Conservation (phyloP, 176 grass and related monocot genomes). For the Saccharum spontaneum region DNA sequence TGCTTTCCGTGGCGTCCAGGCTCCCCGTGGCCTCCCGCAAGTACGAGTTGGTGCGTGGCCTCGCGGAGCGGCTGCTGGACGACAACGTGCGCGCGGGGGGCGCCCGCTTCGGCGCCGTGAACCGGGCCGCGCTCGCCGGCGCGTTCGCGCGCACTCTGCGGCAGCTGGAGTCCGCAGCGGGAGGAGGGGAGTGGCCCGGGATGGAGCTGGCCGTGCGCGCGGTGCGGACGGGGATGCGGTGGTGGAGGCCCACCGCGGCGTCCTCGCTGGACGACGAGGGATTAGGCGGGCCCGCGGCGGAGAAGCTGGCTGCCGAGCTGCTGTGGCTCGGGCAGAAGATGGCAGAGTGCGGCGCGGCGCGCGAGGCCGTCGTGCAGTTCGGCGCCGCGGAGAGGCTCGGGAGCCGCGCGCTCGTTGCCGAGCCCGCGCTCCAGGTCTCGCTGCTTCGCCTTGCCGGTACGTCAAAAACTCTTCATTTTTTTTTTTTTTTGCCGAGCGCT, state of each 20-base stretch:
- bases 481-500: neutral
- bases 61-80: conserved; percentile 82
- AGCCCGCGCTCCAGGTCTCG: conserved; percentile 71
- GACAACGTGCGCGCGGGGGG: conserved; percentile 41
- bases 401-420: conserved; percentile 43
- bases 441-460: conserved; percentile 68
- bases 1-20: conserved; percentile 57
- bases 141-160: conserved; percentile 60
- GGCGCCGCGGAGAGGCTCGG: conserved; percentile 51
- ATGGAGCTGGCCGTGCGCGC: conserved; percentile 45
- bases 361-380: conserved; percentile 57
- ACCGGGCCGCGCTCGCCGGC: conserved; percentile 39
- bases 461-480: neutral
- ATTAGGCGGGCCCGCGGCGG: conserved; percentile 41
- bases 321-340: conserved; percentile 88
- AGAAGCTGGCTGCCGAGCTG: conserved; percentile 80
- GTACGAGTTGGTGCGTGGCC: conserved; percentile 64
- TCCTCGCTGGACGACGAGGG: conserved; percentile 22
- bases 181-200: conserved; percentile 21
- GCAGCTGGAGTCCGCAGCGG: conserved; percentile 50
- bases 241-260: conserved; percentile 9
- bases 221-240: conserved; percentile 43
- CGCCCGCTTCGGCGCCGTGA: conserved; percentile 35
- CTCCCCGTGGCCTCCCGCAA: conserved; percentile 85
- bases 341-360: conserved; percentile 48